Conservation (phyloP, 768 basidiomycete species). For the Lyophyllum shimeji region DNA sequence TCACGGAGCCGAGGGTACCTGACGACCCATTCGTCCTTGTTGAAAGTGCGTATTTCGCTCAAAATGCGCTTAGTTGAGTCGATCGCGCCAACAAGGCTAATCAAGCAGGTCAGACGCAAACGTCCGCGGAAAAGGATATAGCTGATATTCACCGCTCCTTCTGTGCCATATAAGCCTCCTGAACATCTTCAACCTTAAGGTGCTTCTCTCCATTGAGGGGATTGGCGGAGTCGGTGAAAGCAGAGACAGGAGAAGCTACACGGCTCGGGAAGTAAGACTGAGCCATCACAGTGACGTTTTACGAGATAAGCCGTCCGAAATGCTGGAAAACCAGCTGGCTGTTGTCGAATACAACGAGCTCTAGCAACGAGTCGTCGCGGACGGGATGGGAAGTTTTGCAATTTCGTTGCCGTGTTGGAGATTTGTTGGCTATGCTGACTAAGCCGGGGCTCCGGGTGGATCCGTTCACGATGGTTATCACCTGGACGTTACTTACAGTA, state of each 20-base stretch:
- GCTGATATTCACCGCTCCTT: slow-evolving; percentile 60
- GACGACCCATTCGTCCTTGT: slow-evolving; percentile 84
- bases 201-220: slow-evolving; percentile 38
- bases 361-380: slow-evolving; percentile 5
- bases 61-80: slow-evolving; percentile 70
- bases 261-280: slow-evolving; percentile 39
- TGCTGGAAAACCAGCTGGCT: slow-evolving; percentile 9
- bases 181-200: slow-evolving; percentile 66
- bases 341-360: slow-evolving; percentile 11
- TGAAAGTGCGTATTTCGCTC: slow-evolving; percentile 73
- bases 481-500: background rate
- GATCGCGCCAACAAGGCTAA: slow-evolving; percentile 76
- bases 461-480: slow-evolving; percentile 1
- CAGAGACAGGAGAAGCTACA: slow-evolving; percentile 34
- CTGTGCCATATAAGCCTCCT: slow-evolving; percentile 72
- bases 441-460: slow-evolving; percentile 15
- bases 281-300: slow-evolving; percentile 33
- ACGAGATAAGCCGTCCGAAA: background rate
- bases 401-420: background rate
- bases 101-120: slow-evolving; percentile 9
- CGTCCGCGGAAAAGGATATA: background rate
- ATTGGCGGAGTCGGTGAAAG: slow-evolving; percentile 29
- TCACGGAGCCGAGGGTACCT: slow-evolving; percentile 79
- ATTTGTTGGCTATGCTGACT: slow-evolving; percentile 13
- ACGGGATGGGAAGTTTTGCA: slow-evolving; percentile 11